Conservation (phyloP, 371 early-diverging fungal species). For the Apophysomyces variabilis region DNA sequence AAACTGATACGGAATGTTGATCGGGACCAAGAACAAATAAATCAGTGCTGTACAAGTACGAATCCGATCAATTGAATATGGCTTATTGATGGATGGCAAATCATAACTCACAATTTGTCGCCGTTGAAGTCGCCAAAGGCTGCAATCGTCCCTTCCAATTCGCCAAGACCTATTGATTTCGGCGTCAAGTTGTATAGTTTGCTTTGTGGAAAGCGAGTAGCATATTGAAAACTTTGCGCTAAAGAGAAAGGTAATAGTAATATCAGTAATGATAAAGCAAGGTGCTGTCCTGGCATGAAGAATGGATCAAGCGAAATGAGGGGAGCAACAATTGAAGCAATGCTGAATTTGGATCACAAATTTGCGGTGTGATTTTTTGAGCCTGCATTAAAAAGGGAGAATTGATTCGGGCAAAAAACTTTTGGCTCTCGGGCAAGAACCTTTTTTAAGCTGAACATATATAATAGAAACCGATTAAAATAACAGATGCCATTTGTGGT, state of each 20-base stretch:
- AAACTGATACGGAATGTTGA: constrained; percentile 66
- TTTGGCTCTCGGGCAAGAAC: too few relatives aligned
- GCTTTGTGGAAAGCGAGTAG: constrained; percentile 44
- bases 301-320: neutral
- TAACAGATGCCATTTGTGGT: too few relatives aligned
- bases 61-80: neutral
- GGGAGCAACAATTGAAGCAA: neutral
- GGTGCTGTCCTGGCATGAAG: constrained; percentile 5
- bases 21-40: constrained; percentile 70
- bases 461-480: too few relatives aligned
- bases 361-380: neutral
- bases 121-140: constrained; percentile 88
- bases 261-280: constrained; percentile 10
- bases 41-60: constrained; percentile 63
- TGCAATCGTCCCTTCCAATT: constrained; percentile 72
- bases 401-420: too few relatives aligned
- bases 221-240: constrained; percentile 47
- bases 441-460: too few relatives aligned
- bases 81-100: neutral
- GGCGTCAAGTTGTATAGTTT: constrained; percentile 45
- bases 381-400: too few relatives aligned
- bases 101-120: constrained; percentile 70
- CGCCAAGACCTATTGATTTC: constrained; percentile 55
- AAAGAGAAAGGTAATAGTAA: constrained; percentile 2
- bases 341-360: neutral